These are phyloP conservation scores for Tremella mesenterica DNA, from an alignment of 768 basidiomycete genomes.

Conservation along the genomic window DNA sequence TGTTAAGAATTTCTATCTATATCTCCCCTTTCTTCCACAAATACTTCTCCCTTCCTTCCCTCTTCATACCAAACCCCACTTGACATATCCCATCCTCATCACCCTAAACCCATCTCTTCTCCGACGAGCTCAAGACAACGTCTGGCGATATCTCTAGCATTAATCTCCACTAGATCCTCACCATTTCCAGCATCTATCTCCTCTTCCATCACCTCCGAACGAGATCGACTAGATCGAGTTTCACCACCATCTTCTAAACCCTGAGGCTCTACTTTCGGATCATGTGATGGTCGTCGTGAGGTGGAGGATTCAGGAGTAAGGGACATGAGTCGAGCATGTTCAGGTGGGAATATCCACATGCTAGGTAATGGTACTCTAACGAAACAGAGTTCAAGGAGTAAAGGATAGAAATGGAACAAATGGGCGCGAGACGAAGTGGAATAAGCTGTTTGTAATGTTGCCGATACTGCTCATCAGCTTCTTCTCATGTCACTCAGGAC, in stretches of 20 bases:
- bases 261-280: too few relatives aligned
- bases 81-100: background rate
- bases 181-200: constrained; percentile 30
- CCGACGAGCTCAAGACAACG: constrained; percentile 35
- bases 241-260: background rate
- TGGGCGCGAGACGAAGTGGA: constrained; percentile 70
- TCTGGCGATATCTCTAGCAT: constrained; percentile 24
- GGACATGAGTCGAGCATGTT: constrained; percentile 20
- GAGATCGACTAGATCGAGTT: too few relatives aligned
- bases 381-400: constrained; percentile 70
- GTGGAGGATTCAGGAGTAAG: background rate
- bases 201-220: background rate
- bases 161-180: constrained; percentile 33
- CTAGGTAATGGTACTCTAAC: constrained; percentile 61
- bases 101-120: constrained; percentile 24
- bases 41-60: too few relatives aligned
- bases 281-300: too few relatives aligned
- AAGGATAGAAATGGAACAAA: constrained; percentile 75
- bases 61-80: background rate
- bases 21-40: background rate
- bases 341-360: constrained; percentile 53
- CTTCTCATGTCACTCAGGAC: too few relatives aligned
- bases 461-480: constrained; percentile 40
- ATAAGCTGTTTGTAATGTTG: constrained; percentile 59
- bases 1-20: too few relatives aligned